Evolutionary conservation across 73 alveolate genomes (phyloP), one percentile per base, ranked within the genome.

Genomic region (Paramecium pentaurelia): DNA sequence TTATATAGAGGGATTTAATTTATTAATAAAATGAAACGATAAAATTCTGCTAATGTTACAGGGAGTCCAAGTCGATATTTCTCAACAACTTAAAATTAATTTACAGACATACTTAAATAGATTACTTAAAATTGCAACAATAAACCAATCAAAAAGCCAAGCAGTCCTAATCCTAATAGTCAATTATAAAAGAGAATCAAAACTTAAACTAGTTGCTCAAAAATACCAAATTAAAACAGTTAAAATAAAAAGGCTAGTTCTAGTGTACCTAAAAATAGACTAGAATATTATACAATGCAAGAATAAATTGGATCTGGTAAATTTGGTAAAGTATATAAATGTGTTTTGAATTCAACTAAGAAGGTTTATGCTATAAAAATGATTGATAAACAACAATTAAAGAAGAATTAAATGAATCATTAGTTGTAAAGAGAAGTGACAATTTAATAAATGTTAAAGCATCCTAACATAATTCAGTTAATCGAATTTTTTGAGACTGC

Each of bases 401-500:
- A 86, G 88, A 38, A 86, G 16, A 36, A 14, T 36, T 27, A 86
- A 51, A 40, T 60, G 71, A 30, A 20, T n/a, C 88, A 59, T 86
- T 40, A 86, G 20, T 40, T 86, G 44, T 12, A 60, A 59, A 49
- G 86, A 42, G 93, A 86, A 60, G 60, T 86, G 47, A 3, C 68
- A 20, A 86, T 70, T 28, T 58, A 60, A 22, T 38, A 49, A 49
- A 59, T 27, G 60, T 16, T 70, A 18, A 70, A 97, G 58, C 99
- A 97, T 73, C 99, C 99, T 8, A 97, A 97, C 73, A 97, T 97
- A 68, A 96, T 97, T 94, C 95, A 97, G 92, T 95, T 97, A 93
- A 94, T 92, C 93, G 99, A 97, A 87, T 97, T 94, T 92, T 97
- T 95, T 89, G 97, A 97, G 91, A 97, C 94, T 68, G 97, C 95